phyloP scores from a whole-genome alignment of 768 basidiomycete genomes.

The Pisolithus marmoratus region DNA sequence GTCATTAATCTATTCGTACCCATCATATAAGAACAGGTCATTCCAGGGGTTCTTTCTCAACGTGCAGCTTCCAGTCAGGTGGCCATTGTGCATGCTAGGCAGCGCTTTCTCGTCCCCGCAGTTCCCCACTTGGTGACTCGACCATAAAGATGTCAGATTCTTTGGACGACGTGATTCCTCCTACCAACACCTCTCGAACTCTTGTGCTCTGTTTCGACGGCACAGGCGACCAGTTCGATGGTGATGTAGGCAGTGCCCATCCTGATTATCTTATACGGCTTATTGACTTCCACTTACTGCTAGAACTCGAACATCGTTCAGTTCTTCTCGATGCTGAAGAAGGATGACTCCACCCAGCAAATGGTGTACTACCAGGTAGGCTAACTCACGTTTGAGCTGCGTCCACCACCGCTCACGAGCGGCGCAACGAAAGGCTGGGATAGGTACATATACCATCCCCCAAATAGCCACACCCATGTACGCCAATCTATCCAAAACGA shows the following conservation, averaged over 20 bases:
- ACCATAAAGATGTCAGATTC: background rate
- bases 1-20: too few species aligned
- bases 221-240: constrained; percentile 59
- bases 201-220: constrained; percentile 67
- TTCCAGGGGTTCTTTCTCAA: background rate
- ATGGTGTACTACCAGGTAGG: constrained; percentile 71
- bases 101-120: background rate
- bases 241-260: constrained; percentile 41
- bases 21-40: background rate
- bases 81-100: background rate
- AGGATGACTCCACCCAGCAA: constrained; percentile 54
- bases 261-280: background rate
- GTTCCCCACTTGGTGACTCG: background rate
- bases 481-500: constrained; percentile 46
- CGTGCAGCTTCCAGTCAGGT: background rate
- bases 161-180: constrained; percentile 36
- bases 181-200: constrained; percentile 41
- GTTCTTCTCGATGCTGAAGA: constrained; percentile 64
- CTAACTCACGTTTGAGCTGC: background rate
- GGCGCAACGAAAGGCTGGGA: constrained; percentile 46
- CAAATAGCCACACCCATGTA: constrained; percentile 54
- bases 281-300: background rate
- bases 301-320: constrained; percentile 73
- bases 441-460: constrained; percentile 65
- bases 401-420: background rate